These are phyloP conservation scores for Gracilaria gracilis DNA, from an alignment of 23 red algal species.

Conservation along the genomic window DNA sequence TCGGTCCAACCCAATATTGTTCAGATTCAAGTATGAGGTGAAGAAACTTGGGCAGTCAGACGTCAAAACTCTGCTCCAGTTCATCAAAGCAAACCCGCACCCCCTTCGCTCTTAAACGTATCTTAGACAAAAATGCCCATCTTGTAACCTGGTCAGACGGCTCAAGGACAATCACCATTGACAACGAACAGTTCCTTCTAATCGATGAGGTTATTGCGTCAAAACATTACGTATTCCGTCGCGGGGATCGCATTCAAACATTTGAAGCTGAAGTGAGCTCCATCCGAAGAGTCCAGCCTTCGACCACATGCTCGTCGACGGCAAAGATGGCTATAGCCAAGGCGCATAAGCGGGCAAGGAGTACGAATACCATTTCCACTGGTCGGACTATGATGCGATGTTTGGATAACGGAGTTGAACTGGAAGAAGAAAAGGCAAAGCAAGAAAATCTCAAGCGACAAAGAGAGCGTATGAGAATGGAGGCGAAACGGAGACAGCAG, in stretches of 20 bases:
- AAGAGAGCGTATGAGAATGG: conserved; percentile 47
- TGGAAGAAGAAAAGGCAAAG: conserved; percentile 58
- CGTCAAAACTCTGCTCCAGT: conserved; percentile 27
- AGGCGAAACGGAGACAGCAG: conserved; percentile 56
- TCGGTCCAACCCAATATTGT: conserved; percentile 47
- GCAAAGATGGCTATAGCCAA: conserved; percentile 58
- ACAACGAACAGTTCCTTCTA: conserved; percentile 53
- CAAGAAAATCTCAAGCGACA: conserved; percentile 42
- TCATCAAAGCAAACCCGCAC: conserved; percentile 19
- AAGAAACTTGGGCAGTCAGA: conserved; percentile 1
- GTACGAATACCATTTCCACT: background rate
- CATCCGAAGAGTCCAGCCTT: conserved; percentile 56
- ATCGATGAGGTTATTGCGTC: conserved; percentile 64
- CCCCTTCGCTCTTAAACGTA: conserved; percentile 27
- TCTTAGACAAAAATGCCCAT: conserved; percentile 64
- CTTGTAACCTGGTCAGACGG: conserved; percentile 74
- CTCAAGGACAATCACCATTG: conserved; percentile 62
- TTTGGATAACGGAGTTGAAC: conserved; percentile 53
- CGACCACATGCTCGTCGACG: conserved; percentile 24
- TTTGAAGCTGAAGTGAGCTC: conserved; percentile 39
- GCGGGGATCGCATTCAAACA: conserved; percentile 50
- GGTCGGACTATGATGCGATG: conserved; percentile 64
- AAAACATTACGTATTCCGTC: conserved; percentile 65
- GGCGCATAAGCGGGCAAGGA: conserved; percentile 40
- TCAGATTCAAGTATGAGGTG: conserved; percentile 27